Conservation (phyloP, 192 early-diverging fungal species). For the Umbelopsis sp. region DNA sequence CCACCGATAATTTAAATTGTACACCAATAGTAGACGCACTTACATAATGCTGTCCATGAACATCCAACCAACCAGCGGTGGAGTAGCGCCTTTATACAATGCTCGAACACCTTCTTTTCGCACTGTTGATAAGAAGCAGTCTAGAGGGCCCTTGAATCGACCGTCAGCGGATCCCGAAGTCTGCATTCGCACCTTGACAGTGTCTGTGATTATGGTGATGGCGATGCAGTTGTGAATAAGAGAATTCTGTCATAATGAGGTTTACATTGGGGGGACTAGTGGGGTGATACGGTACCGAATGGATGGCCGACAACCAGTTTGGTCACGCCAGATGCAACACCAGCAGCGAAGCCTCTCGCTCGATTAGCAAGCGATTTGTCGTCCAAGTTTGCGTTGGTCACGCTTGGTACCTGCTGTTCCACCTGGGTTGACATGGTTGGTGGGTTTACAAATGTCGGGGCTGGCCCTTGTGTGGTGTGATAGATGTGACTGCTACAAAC, state of each 20-base stretch:
- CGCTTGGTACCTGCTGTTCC: neutral
- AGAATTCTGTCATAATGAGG: neutral
- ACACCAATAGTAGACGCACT: neutral
- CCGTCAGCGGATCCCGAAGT: conserved; percentile 63
- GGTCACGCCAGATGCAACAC: conserved; percentile 74
- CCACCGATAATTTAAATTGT: neutral
- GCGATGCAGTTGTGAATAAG: neutral
- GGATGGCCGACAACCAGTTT: conserved; percentile 83
- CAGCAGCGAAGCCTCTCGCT: conserved; percentile 70
- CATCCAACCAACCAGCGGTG: conserved; percentile 90
- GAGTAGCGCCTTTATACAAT: conserved; percentile 92
- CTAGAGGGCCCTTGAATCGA: conserved; percentile 71
- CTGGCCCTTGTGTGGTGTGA: no score
- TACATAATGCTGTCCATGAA: conserved; percentile 82
- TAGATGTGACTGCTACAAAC: neutral
- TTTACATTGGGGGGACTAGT: neutral
- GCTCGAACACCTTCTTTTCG: conserved; percentile 73
- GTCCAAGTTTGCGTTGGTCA: conserved; percentile 1
- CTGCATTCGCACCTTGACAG: conserved; percentile 81
- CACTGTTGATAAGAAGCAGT: conserved; percentile 69
- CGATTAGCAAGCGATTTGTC: conserved; percentile 36
- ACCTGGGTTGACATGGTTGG: neutral
- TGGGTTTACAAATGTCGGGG: no score
- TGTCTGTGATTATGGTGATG: conserved; percentile 49
- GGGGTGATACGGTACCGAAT: conserved; percentile 52